Conservation (phyloP, 805 yeast species). For the Komagataella kurtzmanii region DNA sequence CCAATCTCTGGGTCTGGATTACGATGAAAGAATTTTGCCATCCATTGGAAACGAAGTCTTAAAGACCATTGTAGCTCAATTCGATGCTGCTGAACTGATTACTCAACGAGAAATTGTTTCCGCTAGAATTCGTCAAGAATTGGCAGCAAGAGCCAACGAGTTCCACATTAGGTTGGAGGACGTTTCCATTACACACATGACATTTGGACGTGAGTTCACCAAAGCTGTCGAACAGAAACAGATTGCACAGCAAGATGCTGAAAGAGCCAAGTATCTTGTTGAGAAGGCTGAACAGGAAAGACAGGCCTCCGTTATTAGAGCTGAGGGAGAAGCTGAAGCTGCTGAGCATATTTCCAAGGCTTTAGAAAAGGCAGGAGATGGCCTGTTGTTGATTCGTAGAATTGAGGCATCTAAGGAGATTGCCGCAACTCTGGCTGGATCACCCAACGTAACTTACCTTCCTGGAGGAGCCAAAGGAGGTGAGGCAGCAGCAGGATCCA, state of each 20-base stretch:
- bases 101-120: conserved; percentile 95
- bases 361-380: conserved; percentile 89
- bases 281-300: conserved; percentile 97
- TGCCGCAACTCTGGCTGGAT: conserved; percentile 72
- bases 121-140: conserved; percentile 76
- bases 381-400: conserved; percentile 83
- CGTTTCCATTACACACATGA: conserved; percentile 95
- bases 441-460: conserved; percentile 80
- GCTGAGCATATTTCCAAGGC: conserved; percentile 94
- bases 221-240: conserved; percentile 98
- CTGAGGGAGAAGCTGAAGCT: conserved; percentile 98
- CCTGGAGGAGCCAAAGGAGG: conserved; percentile 37
- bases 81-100: conserved; percentile 92
- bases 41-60: conserved; percentile 87
- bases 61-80: conserved; percentile 84
- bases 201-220: conserved; percentile 93
- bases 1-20: conserved; percentile 85
- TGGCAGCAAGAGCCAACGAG: conserved; percentile 71
- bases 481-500: conserved; percentile 20
- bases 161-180: conserved; percentile 89
- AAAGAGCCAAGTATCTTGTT: conserved; percentile 84
- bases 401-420: conserved; percentile 95
- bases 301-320: conserved; percentile 88
- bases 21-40: conserved; percentile 88
- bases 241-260: conserved; percentile 99